Evolutionary conservation across 768 basidiomycete genomes (phyloP), one percentile per base, ranked within the genome.

Genomic region (Leucogyrophana mollusca): DNA sequence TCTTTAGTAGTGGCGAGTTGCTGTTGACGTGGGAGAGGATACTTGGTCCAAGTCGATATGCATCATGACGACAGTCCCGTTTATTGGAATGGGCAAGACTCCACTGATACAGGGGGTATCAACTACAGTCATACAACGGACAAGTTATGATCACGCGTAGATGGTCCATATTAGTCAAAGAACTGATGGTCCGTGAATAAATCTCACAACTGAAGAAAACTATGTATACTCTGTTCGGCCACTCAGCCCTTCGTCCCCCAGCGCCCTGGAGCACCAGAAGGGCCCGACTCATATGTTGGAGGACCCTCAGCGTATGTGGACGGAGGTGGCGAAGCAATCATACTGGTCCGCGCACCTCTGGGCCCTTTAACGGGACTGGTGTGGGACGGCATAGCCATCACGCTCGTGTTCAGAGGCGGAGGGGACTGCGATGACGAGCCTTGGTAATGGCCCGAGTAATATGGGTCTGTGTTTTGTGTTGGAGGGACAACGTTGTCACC

Each of bases 281-380:
- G 58, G 16, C 77, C 79, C 13, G 71, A 69, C 21, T 89, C 86
- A 57, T 90, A 90, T 42, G 66, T 71, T 22, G 87, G 87, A 11
- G 87, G 87, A 27, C 67, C 72, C 14, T 88, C 87, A 13, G 77
- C 65, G 39, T 73, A 67, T 23, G 43, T 45, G 24, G 39, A 14
- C 38, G 61, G 56, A 45, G 65, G 64, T 6, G 57, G 46, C 53
- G 57, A 58, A 9, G 56, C 44, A 46, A 46, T 36, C 3, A 52
- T 50, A 23, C 34, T 53, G 36, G 54, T 57, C 27, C 68, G 67
- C 13, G 66, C 71, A 8, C 67, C 54, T 50, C 70, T 61, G 3
- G 77, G 75, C 2, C 76, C 76, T 43, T 57, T 73, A 33, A 73
- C 56, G 24, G 78, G 76, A 57, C 69, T 77, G 3, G 56, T 61